Percentiles rank a stretch among this genome's conserved stretches.
phyloP scores from a whole-genome alignment of 1,139 yeast species.

The Magnusiomyces paraingens region DNA sequence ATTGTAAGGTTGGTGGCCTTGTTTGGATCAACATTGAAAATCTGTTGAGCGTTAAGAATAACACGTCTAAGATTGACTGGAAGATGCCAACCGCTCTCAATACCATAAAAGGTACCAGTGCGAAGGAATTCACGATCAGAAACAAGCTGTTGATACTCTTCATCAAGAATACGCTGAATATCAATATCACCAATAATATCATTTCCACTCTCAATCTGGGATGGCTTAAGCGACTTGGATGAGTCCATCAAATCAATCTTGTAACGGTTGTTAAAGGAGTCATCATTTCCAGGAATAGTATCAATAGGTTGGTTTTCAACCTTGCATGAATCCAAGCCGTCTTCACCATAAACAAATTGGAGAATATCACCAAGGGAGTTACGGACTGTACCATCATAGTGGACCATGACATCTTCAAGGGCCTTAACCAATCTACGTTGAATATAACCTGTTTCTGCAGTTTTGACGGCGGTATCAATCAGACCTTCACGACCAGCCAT shows the following conservation, averaged over 20 bases:
- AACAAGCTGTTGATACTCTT: slow-evolving; percentile 70
- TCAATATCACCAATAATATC: slow-evolving; percentile 88
- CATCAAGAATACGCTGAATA: slow-evolving; percentile 72
- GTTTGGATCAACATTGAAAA: slow-evolving; percentile 86
- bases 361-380: slow-evolving; percentile 94
- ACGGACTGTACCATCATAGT: slow-evolving; percentile 97
- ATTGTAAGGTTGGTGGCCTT: slow-evolving; percentile 87
- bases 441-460: slow-evolving; percentile 98
- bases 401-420: slow-evolving; percentile 97
- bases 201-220: slow-evolving; percentile 78
- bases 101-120: slow-evolving; percentile 74
- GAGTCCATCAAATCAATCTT: slow-evolving; percentile 81
- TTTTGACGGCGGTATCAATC: slow-evolving; percentile 97
- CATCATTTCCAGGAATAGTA: slow-evolving; percentile 89
- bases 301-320: slow-evolving; percentile 97
- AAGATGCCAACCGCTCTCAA: slow-evolving; percentile 95
- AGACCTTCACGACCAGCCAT: slow-evolving; percentile 99
- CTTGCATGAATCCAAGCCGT: slow-evolving; percentile 97
- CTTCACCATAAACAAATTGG: slow-evolving; percentile 97
- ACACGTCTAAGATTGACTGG: slow-evolving; percentile 97
- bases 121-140: slow-evolving; percentile 77
- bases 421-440: slow-evolving; percentile 99
- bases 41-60: slow-evolving; percentile 94
- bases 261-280: slow-evolving; percentile 74
- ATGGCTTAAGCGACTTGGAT: slow-evolving; percentile 53